A percentile compares a stretch with the other conserved stretches of the same genome.
phyloP scores from a whole-genome alignment of 2,329 filamentous ascomycete species.

The Sarocladium strictum region DNA sequence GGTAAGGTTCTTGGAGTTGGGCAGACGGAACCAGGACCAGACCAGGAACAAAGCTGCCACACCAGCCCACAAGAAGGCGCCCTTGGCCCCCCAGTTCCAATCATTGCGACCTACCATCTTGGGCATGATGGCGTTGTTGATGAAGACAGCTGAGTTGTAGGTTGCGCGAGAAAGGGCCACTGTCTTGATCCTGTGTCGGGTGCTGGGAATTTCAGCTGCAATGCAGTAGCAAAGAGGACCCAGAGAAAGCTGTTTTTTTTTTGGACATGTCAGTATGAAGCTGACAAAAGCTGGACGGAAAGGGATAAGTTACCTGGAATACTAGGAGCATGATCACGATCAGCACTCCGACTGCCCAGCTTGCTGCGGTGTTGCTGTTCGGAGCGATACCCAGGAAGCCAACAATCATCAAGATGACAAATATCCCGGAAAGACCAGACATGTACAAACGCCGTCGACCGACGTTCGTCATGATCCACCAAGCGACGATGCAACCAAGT shows the following conservation, averaged over 20 bases:
- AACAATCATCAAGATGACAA: slow-evolving; percentile 28
- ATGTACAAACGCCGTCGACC: slow-evolving; percentile 36
- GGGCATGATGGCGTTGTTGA: slow-evolving; percentile 11
- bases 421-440: slow-evolving; percentile 31
- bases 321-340: slow-evolving; percentile 23
- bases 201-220: slow-evolving; percentile 34
- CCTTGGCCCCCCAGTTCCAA: slow-evolving; percentile 29
- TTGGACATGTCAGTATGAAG: neutral
- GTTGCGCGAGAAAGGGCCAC: slow-evolving; percentile 22
- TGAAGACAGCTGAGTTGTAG: slow-evolving; percentile 18
- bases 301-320: slow-evolving; percentile 20
- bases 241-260: slow-evolving; percentile 17
- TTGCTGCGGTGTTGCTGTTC: neutral
- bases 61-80: slow-evolving; percentile 26
- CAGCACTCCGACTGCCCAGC: slow-evolving; percentile 25
- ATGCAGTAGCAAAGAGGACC: slow-evolving; percentile 32
- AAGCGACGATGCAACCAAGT: slow-evolving; percentile 31
- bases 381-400: slow-evolving; percentile 24
- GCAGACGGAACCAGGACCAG: slow-evolving; percentile 29
- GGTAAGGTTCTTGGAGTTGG: slow-evolving; percentile 25
- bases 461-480: slow-evolving; percentile 32
- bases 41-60: slow-evolving; percentile 19
- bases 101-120: slow-evolving; percentile 26
- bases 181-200: slow-evolving; percentile 28
- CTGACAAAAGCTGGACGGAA: neutral